Base-by-base conservation (phyloP, 75 land plant species). In the Picea glauca region DNA sequence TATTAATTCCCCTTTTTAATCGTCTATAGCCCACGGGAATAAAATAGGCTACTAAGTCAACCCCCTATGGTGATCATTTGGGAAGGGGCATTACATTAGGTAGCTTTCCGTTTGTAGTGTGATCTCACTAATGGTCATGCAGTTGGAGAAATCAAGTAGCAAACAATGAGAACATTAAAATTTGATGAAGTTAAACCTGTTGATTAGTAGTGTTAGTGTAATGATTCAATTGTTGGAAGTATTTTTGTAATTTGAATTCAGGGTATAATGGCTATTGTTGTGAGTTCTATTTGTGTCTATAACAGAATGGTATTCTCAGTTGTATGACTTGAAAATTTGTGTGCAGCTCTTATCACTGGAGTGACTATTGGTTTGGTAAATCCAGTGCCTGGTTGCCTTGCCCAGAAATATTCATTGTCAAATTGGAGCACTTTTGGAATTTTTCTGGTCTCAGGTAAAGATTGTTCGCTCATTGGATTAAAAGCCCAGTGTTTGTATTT, bases 311-410 rank as follows among this genome's bases (percentile, higher is more conserved):
- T 20, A 9, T 70, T 70, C 23, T 43, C 54, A 9, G 56, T 50
- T 50, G 56, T 50, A 50, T 50, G 56, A 62, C 18, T 40, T 74
- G 59, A 74, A 5, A 31, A 32, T 18, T 58, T 76, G 20, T 60
- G 46, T 83, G 76, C 77, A 93, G 94, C 92, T 79, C 91, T 93
- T 61, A n/a, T 90, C 54, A 77, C 83, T 81, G 94, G 89, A 75
- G 81, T 90, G 58, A 58, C 72, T 56, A 54, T 91, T 46, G 94
- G 93, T 46, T 83, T 93, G 67, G 77, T 57, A 21, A 82, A 85
- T 78, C 94, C 94, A 31, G 78, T 38, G 33, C 86, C 82, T 54
- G 94, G 94, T 13, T 83, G 87, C 80, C 68, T 93, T 76, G 94
- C 94, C 9, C 88, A 93, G 67, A 86, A 60, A 74, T 87, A 83